Evolutionary conservation across 345 rosid genomes (phyloP).

Genomic region (Salix brachista): DNA sequence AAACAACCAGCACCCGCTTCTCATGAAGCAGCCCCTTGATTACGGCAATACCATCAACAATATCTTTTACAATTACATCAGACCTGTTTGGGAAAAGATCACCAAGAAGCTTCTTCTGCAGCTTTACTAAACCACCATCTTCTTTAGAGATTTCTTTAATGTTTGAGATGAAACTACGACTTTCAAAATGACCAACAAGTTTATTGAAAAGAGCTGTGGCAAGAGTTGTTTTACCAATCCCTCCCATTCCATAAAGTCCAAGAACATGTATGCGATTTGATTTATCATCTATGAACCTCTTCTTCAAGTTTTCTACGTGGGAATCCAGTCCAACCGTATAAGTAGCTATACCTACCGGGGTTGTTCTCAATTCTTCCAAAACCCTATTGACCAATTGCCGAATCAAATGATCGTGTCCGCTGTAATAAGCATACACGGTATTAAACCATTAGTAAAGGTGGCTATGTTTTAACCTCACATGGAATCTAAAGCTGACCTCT

Average conservation of each 20-base stretch:
- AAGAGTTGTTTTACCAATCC: conserved; percentile 46
- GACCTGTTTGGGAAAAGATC: conserved; percentile 11
- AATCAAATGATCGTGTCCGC: conserved; percentile 22
- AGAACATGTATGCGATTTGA: conserved; percentile 18
- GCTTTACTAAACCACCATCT: conserved; percentile 27
- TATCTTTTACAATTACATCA: conserved; percentile 2
- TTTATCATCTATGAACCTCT: conserved; percentile 18
- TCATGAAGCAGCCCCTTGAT: conserved; percentile 26
- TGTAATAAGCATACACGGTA: background rate
- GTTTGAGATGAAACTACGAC: conserved; percentile 28
- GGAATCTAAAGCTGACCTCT: too few relatives aligned
- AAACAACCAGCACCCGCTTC: conserved; percentile 39
- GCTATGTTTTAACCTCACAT: too few relatives aligned
- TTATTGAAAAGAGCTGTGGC: conserved; percentile 38
- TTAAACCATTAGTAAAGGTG: background rate
- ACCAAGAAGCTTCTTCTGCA: conserved; percentile 36
- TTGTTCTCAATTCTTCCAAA: conserved; percentile 39
- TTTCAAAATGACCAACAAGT: conserved; percentile 19
- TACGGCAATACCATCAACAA: conserved; percentile 13
- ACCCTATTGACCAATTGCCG: conserved; percentile 37
- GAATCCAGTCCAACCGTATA: conserved; percentile 38
- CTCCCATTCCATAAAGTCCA: conserved; percentile 40
- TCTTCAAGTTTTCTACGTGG: conserved; percentile 14
- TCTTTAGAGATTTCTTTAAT: conserved; percentile 30
- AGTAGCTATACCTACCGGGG: conserved; percentile 46